A percentile compares a stretch with the other conserved stretches of the same genome.
Evolutionary conservation across 441 rosid species (phyloP).

Genomic region (Populus tomentosa): DNA sequence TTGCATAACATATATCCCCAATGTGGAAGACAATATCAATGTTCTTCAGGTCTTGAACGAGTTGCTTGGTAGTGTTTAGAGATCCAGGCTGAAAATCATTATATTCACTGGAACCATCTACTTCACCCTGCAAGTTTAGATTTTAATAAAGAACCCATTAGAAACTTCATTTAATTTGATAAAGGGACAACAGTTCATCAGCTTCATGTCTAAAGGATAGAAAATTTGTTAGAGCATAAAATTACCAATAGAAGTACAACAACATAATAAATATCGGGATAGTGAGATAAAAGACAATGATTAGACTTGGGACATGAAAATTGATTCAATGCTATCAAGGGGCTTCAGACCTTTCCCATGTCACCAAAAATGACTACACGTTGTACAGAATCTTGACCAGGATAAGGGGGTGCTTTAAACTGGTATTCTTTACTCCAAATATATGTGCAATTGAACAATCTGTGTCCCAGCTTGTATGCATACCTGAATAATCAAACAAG

Average conservation of each 20-base stretch:
- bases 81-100: slow-evolving; percentile 60
- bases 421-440: slow-evolving; percentile 64
- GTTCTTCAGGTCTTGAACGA: slow-evolving; percentile 53
- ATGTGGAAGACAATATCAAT: slow-evolving; percentile 76
- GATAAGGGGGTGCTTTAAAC: slow-evolving; percentile 78
- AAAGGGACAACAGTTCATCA: neutral
- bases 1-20: slow-evolving; percentile 77
- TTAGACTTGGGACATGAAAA: neutral
- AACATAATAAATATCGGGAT: too few relatives aligned
- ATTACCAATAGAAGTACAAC: too few relatives aligned
- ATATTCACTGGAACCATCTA: slow-evolving; percentile 74
- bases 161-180: neutral
- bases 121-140: slow-evolving; percentile 51
- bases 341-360: slow-evolving; percentile 86
- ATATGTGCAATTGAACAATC: slow-evolving; percentile 39
- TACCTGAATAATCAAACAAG: slow-evolving; percentile 39
- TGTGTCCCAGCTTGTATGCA: slow-evolving; percentile 69
- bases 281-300: too few relatives aligned
- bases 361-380: slow-evolving; percentile 79
- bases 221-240: too few relatives aligned
- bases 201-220: too few relatives aligned
- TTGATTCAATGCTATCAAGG: too few relatives aligned
- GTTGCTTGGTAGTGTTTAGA: slow-evolving; percentile 71
- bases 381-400: slow-evolving; percentile 75
- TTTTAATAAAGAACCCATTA: neutral